Evolutionary conservation across 352 stramenopile genomes (phyloP).

Genomic region (Phytophthora aleatoria): DNA sequence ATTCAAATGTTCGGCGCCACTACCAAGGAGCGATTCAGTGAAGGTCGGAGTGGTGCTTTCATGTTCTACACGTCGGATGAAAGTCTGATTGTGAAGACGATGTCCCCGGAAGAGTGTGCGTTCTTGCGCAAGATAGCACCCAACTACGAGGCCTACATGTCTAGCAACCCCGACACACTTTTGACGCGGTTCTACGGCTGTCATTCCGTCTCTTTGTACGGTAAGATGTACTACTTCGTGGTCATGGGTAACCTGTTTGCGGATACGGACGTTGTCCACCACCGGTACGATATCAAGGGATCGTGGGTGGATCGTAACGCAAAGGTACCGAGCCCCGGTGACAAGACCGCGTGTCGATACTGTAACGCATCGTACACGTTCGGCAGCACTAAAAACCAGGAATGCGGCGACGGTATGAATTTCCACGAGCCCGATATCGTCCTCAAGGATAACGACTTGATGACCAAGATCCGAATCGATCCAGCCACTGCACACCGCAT

Average conservation of each 20-base stretch:
- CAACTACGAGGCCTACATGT: constrained; percentile 89
- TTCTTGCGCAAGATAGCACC: constrained; percentile 87
- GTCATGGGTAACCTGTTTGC: constrained; percentile 93
- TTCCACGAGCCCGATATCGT: constrained; percentile 91
- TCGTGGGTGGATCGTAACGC: constrained; percentile 90
- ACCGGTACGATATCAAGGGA: constrained; percentile 93
- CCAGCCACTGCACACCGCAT: constrained; percentile 77
- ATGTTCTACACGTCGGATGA: constrained; percentile 93
- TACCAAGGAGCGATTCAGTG: constrained; percentile 89
- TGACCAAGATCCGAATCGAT: constrained; percentile 90
- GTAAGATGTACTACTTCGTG: constrained; percentile 93
- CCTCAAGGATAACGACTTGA: constrained; percentile 90
- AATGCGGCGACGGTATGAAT: constrained; percentile 86
- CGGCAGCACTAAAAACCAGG: constrained; percentile 82
- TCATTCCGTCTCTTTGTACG: constrained; percentile 89
- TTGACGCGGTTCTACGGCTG: constrained; percentile 91
- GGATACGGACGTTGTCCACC: constrained; percentile 86
- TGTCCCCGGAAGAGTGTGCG: constrained; percentile 84
- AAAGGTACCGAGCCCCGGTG: constrained; percentile 77
- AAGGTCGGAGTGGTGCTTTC: constrained; percentile 89
- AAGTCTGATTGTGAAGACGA: constrained; percentile 92
- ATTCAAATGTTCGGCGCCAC: constrained; percentile 85
- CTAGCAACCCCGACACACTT: constrained; percentile 80
- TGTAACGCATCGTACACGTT: constrained; percentile 90
- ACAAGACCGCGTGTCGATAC: constrained; percentile 85